phyloP scores from a whole-genome alignment of 1,139 yeast species.

The Torulaspora pretoriensis region DNA sequence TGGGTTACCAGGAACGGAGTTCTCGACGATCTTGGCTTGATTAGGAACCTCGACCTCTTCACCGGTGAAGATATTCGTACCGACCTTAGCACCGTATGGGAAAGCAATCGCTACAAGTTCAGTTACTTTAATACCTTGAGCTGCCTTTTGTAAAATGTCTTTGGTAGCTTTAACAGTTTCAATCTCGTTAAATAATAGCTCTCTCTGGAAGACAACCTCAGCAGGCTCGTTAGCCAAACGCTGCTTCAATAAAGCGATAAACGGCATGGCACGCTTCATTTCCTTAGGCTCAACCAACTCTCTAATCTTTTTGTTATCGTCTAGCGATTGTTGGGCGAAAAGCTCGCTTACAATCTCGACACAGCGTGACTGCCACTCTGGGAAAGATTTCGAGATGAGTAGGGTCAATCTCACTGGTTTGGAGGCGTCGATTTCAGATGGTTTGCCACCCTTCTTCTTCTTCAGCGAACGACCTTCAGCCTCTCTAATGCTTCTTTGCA shows the following conservation, averaged over 20 bases:
- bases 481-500: conserved; percentile 85
- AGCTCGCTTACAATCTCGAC: conserved; percentile 79
- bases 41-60: conserved; percentile 62
- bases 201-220: conserved; percentile 77
- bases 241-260: conserved; percentile 78
- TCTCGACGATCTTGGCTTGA: conserved; percentile 67
- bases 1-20: conserved; percentile 91
- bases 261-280: conserved; percentile 97
- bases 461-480: conserved; percentile 83
- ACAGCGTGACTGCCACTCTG: conserved; percentile 92
- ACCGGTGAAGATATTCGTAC: conserved; percentile 64
- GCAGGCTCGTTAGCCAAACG: conserved; percentile 66
- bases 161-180: conserved; percentile 57
- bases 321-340: conserved; percentile 57
- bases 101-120: conserved; percentile 57
- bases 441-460: conserved; percentile 89
- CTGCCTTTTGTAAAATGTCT: conserved; percentile 56
- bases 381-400: conserved; percentile 77
- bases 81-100: conserved; percentile 57
- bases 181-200: conserved; percentile 74
- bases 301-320: conserved; percentile 59
- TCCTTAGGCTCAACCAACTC: conserved; percentile 63
- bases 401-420: conserved; percentile 71
- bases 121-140: conserved; percentile 51
- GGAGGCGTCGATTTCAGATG: conserved; percentile 64